phyloP scores from a whole-genome alignment of 2,329 filamentous ascomycete genomes.

The Colletotrichum kahawae region DNA sequence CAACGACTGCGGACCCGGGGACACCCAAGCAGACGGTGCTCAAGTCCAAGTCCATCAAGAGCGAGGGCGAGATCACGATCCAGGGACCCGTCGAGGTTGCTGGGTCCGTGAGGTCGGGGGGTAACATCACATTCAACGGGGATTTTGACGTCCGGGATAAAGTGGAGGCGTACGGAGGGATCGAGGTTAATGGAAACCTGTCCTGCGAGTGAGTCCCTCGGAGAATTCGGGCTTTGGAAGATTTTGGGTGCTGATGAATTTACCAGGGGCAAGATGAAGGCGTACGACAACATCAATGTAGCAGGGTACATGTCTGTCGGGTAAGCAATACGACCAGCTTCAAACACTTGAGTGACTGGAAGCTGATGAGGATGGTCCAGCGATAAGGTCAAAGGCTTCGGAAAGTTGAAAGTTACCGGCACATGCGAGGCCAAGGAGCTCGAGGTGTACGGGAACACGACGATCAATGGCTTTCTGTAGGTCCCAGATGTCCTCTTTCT shows the following conservation, averaged over 20 bases:
- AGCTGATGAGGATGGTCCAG: conserved; percentile 25
- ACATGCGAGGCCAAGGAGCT: conserved; percentile 46
- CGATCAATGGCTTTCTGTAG: conserved; percentile 50
- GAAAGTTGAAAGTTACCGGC: conserved; percentile 49
- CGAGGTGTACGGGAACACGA: conserved; percentile 53
- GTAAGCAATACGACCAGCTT: conserved; percentile 28
- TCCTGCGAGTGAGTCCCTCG: conserved; percentile 43
- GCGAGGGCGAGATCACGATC: conserved; percentile 44
- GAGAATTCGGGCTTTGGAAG: neutral
- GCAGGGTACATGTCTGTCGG: conserved; percentile 42
- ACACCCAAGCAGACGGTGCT: conserved; percentile 28
- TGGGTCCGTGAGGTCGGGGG: conserved; percentile 50
- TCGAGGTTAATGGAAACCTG: conserved; percentile 46
- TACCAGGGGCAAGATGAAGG: conserved; percentile 47
- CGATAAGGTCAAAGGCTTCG: conserved; percentile 51
- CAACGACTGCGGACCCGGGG: conserved; percentile 1
- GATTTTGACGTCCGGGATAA: conserved; percentile 48
- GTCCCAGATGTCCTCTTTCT: conserved; percentile 15
- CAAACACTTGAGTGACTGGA: neutral
- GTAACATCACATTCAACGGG: conserved; percentile 48
- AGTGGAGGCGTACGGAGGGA: conserved; percentile 51
- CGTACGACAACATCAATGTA: conserved; percentile 50
- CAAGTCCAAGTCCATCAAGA: conserved; percentile 45
- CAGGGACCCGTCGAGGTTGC: conserved; percentile 51
- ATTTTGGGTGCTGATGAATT: neutral